Evolutionary conservation across 345 rosid species (phyloP).

Genomic region (Ricinus communis): DNA sequence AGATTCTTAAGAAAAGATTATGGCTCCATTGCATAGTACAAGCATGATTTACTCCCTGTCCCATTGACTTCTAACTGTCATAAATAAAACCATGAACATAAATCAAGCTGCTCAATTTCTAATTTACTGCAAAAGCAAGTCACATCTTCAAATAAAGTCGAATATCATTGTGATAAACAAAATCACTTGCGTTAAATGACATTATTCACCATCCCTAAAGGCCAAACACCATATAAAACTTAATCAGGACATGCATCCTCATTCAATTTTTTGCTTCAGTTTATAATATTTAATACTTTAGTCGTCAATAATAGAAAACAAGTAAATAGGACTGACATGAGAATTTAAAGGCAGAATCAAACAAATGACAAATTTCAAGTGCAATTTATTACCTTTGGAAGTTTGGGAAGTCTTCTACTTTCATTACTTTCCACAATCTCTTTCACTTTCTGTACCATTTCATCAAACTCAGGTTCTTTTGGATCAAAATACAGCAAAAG

Average conservation of each 20-base stretch:
- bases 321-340: neutral
- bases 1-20: too few relatives aligned
- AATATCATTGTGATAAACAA: neutral
- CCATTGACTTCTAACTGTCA: neutral
- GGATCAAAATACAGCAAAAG: slow-evolving; percentile 47
- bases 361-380: neutral
- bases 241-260: neutral
- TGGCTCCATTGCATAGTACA: too few relatives aligned
- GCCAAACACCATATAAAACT: too few relatives aligned
- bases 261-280: neutral
- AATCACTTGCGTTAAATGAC: neutral
- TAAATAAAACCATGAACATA: neutral
- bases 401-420: slow-evolving; percentile 89
- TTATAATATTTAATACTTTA: neutral
- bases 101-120: neutral
- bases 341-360: neutral
- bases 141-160: neutral
- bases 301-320: neutral
- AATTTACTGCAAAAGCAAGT: neutral
- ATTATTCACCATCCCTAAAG: neutral
- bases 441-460: slow-evolving; percentile 51
- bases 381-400: slow-evolving; percentile 61
- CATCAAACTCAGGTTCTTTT: slow-evolving; percentile 47
- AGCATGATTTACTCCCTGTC: too few relatives aligned
- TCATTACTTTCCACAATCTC: slow-evolving; percentile 88